Evolutionary conservation across 2,329 filamentous ascomycete species (phyloP), one percentile per base, ranked within the genome.

Genomic region (Pestalotiopsis sp.): DNA sequence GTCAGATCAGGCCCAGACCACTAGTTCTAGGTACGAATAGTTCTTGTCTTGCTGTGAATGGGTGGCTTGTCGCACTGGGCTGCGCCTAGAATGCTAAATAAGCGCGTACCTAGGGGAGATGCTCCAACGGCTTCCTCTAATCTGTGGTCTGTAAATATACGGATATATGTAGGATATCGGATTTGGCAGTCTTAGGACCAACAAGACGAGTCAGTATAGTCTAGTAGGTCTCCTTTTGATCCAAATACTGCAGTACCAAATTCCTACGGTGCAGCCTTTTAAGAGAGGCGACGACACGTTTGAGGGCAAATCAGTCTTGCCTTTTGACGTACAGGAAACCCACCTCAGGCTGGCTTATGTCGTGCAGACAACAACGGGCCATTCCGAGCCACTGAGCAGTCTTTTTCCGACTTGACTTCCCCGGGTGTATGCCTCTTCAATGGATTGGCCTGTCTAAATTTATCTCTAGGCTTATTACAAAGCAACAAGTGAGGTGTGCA

Each of bases 41-140:
- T 52, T 17, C 45, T n/a, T 17, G 41, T 45, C 17, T 13, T 13
- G 45, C 20, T 17, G 41, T 56, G 41, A 17, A 57, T 31, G 57
- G 56, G 62, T 58, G 59, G 66, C 68, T 69, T 68, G 59, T 62
- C 36, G 27, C 59, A 62, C 11, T 59, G 23, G 23, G 23, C 57
- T 62, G 27, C 59, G 25, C 27, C 59, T 39, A 39, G 59, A 20
- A 36, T 62, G 59, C 59, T 62, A 62, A 70, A 70, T 73, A 73
- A 72, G 72, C 72, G 72, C 72, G 72, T 70, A 63, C 70, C 69
- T 69, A 67, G 60, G 66, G 57, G 23, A 70, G 71, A 68, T 62
- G 71, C 72, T 69, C 72, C 71, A 71, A 36, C 59, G 59, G 25
- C 59, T 52, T 52, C 20, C 45, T 52, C 31, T 36, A 36, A 31